These are phyloP conservation scores for Xylaria sp. DNA, from an alignment of 2,329 filamentous ascomycete species.

Conservation along the genomic window DNA sequence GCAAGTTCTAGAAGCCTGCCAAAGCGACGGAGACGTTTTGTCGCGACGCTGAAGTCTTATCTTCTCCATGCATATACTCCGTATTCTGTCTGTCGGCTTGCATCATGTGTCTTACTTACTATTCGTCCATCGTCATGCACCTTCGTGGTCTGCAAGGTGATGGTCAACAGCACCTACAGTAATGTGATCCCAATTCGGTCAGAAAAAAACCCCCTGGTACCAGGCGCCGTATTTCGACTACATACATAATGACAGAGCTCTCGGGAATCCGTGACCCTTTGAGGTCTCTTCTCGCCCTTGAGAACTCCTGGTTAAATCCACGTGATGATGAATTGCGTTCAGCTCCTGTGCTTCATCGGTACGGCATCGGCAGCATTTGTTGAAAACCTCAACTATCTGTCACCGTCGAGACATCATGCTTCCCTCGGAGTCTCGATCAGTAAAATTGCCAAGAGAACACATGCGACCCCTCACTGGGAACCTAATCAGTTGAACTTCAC, in stretches of 20 bases:
- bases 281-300: neutral
- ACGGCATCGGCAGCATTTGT: conserved; percentile 45
- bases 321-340: conserved; percentile 38
- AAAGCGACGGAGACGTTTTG: neutral
- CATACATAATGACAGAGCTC: conserved; percentile 7
- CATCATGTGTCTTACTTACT: neutral
- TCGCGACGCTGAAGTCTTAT: neutral
- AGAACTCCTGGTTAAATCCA: neutral
- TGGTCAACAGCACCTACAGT: conserved; percentile 3
- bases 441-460: conserved; percentile 67
- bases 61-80: neutral
- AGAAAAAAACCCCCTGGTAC: neutral
- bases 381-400: conserved; percentile 69
- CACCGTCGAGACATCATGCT: conserved; percentile 69
- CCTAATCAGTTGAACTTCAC: conserved; percentile 67
- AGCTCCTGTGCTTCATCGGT: conserved; percentile 30
- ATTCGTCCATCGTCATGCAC: conserved; percentile 1
- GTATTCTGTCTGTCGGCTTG: neutral
- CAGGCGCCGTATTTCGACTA: neutral
- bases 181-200: neutral
- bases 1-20: conserved; percentile 1
- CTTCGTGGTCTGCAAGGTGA: neutral
- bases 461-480: conserved; percentile 56
- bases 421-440: conserved; percentile 67
- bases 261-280: neutral